phyloP scores from a whole-genome alignment of 1,284 basidiomycete species.

The Austroboletus niveus region DNA sequence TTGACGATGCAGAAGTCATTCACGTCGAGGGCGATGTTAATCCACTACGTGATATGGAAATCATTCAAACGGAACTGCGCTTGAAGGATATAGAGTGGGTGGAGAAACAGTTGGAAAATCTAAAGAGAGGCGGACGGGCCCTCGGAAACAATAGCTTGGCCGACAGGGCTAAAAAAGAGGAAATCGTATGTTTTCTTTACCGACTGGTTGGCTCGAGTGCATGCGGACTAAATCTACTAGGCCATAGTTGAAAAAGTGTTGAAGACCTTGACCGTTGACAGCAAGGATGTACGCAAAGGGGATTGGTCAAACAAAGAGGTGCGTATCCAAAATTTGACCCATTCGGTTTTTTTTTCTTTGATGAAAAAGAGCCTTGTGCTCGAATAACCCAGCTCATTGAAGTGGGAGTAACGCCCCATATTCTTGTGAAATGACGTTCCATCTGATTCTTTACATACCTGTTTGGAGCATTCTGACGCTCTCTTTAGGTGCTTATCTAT shows the following conservation, averaged over 20 bases:
- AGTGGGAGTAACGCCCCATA: constrained; percentile 74
- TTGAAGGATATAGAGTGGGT: constrained; percentile 99
- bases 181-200: constrained; percentile 63
- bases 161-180: constrained; percentile 96
- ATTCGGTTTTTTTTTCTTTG: constrained; percentile 33
- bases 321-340: constrained; percentile 28
- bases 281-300: constrained; percentile 91
- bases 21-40: constrained; percentile 99
- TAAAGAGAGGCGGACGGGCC: constrained; percentile 71
- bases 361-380: constrained; percentile 78
- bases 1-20: constrained; percentile 98
- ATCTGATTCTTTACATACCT: constrained; percentile 39
- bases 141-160: constrained; percentile 83
- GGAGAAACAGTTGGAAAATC: constrained; percentile 83
- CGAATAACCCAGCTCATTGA: constrained; percentile 79
- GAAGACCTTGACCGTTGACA: constrained; percentile 77
- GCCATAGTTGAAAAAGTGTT: constrained; percentile 85
- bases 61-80: constrained; percentile 91
- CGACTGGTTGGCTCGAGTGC: neutral
- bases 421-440: constrained; percentile 59
- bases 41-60: constrained; percentile 96
- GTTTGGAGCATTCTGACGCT: constrained; percentile 7
- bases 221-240: constrained; percentile 39
- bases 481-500: constrained; percentile 19
- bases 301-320: constrained; percentile 99